Conservation (phyloP, 257 asterid genomes). For the Primulina huaijiensis region DNA sequence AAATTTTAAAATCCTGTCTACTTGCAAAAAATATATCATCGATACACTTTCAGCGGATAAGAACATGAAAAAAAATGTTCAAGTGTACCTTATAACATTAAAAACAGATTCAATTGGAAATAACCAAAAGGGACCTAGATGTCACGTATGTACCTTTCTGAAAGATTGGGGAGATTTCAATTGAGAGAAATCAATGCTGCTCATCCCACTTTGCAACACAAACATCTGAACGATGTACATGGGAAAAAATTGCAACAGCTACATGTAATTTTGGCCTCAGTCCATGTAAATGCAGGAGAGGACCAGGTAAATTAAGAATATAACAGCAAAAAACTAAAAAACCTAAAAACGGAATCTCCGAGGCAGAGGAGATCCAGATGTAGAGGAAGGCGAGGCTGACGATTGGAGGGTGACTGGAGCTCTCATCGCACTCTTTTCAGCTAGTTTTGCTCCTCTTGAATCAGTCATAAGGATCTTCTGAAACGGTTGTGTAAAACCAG, state of each 20-base stretch:
- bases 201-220: not conserved
- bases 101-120: no score
- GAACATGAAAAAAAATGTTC: no score
- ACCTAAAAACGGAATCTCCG: constrained; percentile 49
- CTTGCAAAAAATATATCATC: not conserved
- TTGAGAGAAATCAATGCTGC: not conserved
- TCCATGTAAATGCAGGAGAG: not conserved
- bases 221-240: not conserved
- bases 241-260: not conserved
- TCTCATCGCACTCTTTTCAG: constrained; percentile 36
- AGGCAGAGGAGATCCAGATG: constrained; percentile 27
- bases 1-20: not conserved
- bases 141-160: no score
- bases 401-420: constrained; percentile 43
- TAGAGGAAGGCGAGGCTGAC: constrained; percentile 27
- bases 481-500: constrained; percentile 87
- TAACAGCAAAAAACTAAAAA: not conserved
- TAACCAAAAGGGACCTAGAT: no score
- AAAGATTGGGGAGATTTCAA: no score
- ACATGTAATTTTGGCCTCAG: constrained; percentile 12
- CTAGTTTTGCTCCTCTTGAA: constrained; percentile 67
- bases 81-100: no score
- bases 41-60: no score
- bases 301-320: not conserved
- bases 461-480: constrained; percentile 79